Evolutionary conservation across 805 yeast genomes (phyloP).

Genomic region (Suhomyces sp.): DNA sequence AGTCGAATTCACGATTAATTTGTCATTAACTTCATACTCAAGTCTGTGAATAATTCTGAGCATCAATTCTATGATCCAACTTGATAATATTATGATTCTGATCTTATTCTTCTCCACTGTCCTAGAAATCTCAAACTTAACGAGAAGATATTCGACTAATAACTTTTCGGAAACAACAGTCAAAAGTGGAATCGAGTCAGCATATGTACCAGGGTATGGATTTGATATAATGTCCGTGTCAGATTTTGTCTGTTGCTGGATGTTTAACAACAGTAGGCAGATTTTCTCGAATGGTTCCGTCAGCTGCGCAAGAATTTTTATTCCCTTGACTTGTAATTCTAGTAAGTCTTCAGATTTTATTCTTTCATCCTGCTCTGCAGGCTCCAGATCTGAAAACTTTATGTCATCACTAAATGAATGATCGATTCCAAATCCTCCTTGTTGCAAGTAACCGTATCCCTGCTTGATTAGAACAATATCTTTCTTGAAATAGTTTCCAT

Average conservation of each 20-base stretch:
- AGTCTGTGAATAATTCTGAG: conserved; percentile 46
- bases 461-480: conserved; percentile 54
- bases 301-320: conserved; percentile 54
- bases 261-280: conserved; percentile 48
- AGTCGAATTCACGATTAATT: too few relatives aligned
- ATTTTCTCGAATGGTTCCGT: conserved; percentile 68
- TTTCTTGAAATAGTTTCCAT: conserved; percentile 16
- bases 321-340: conserved; percentile 41
- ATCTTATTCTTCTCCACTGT: conserved; percentile 27
- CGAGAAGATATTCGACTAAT: conserved; percentile 34
- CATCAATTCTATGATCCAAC: conserved; percentile 65
- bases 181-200: neutral
- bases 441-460: conserved; percentile 46
- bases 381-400: neutral
- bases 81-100: conserved; percentile 48
- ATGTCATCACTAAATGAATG: conserved; percentile 8
- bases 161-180: conserved; percentile 21
- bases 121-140: conserved; percentile 27
- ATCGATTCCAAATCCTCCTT: conserved; percentile 35
- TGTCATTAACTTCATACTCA: conserved; percentile 29
- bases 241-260: conserved; percentile 4
- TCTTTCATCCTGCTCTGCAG: neutral
- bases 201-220: neutral
- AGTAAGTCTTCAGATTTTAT: conserved; percentile 12
- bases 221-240: neutral